These are phyloP conservation scores for Candida xiaguanensis DNA, from an alignment of 805 yeast genomes.

Conservation along the genomic window DNA sequence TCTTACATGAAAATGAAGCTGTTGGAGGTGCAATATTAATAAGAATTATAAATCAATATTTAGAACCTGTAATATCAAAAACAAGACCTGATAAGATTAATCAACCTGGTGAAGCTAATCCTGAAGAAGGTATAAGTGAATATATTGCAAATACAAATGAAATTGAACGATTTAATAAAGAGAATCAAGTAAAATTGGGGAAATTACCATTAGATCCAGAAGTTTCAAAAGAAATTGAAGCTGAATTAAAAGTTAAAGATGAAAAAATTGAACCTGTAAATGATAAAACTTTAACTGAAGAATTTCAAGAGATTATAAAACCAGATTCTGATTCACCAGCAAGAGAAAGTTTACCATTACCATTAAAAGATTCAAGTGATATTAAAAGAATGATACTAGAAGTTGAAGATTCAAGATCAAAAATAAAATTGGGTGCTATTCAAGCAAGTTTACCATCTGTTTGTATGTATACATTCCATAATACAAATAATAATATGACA, in stretches of 20 bases:
- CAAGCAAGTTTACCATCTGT: conserved; percentile 90
- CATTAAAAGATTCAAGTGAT: conserved; percentile 76
- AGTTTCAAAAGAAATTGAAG: conserved; percentile 76
- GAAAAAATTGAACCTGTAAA: conserved; percentile 37
- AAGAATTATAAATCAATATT: conserved; percentile 79
- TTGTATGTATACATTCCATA: conserved; percentile 97
- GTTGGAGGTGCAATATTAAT: conserved; percentile 88
- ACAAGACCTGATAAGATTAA: conserved; percentile 39
- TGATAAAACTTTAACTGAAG: conserved; percentile 37
- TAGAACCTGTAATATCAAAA: conserved; percentile 49
- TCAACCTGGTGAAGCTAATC: conserved; percentile 46
- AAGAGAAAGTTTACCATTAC: conserved; percentile 76
- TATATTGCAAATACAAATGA: conserved; percentile 40
- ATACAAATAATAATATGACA: conserved; percentile 86
- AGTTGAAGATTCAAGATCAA: conserved; percentile 78
- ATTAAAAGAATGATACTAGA: conserved; percentile 72
- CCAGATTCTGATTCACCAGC: conserved; percentile 65
- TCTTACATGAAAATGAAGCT: conserved; percentile 86
- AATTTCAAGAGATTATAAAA: conserved; percentile 44
- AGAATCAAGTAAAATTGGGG: conserved; percentile 76
- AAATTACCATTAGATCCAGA: conserved; percentile 84
- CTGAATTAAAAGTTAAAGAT: conserved; percentile 78
- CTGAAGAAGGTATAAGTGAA: conserved; percentile 51
- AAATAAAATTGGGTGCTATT: conserved; percentile 56
- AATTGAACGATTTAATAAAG: conserved; percentile 64